Base-by-base conservation (phyloP, 2,329 filamentous ascomycete genomes). In the Aspergillus neotritici region DNA sequence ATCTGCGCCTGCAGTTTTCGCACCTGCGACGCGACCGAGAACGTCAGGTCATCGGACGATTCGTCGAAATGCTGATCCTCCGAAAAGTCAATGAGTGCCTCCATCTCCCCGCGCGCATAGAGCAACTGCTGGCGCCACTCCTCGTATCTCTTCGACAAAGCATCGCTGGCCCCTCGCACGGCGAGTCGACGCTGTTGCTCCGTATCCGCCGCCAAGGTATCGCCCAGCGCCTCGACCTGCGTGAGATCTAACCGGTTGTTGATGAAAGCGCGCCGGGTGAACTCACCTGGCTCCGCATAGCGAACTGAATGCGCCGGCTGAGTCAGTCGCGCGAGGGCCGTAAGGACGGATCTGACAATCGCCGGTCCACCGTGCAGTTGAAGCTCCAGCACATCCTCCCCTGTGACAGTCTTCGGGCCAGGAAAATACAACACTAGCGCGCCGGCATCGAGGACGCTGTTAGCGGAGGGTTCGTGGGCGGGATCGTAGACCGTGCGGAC, bases 1-100 rank as follows among this genome's bases (percentile, higher is more conserved):
- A 97, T 82, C 44, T 82, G 75, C 25, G 63, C 60, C 42, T 81
- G 70, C 43, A 97, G 78, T 1, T 59, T 63, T 1, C 64, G 60
- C 2, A 94, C 78, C 58, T 89, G 81, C 0, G 52, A 54, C 1
- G 80, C 77, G 25, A 96, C 86, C 37, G 82, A 87, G 1, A 61
- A 64, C 34, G 94, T 75, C 15, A 97, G 73, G 43, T 86, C 78
- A 0, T 75, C 69, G 1, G 88, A 86, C 3, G 87, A 84, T 65
- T 95, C 89, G 54, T 97, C 90, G 58, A 98, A 94, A 69, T 97
- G 87, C 67, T 98, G 91, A 58, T 97, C 93, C 64, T 98, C 93
- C 1, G 87, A 86, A 63, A 98, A 98, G 66, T 98, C 93, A 49
- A 98, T 97, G 53, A 98, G 70, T 0, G 93, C 93, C 67, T 98